Evolutionary conservation across 129 eudicot species (phyloP).

Genomic region (Flaveria sonorensis): DNA sequence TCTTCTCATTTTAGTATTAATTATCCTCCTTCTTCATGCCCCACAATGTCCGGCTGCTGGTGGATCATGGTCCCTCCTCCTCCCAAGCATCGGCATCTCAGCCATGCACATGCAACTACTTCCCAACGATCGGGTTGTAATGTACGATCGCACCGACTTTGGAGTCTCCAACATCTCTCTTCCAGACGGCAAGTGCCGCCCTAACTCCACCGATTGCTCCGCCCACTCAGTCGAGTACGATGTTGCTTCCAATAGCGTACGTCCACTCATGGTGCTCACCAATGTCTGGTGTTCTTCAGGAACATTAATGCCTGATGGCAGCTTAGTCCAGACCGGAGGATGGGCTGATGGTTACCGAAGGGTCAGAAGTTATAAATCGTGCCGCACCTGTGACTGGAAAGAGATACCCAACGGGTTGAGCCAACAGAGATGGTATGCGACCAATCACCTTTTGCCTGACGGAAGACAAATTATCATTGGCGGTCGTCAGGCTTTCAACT

Average conservation of each 20-base stretch:
- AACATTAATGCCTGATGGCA: conserved; percentile 55
- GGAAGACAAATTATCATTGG: conserved; percentile 70
- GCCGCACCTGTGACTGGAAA: conserved; percentile 63
- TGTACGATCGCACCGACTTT: conserved; percentile 72
- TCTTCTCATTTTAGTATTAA: not conserved
- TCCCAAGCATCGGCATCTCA: conserved; percentile 50
- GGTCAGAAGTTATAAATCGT: conserved; percentile 44
- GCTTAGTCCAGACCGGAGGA: conserved; percentile 70
- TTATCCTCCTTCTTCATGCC: not conserved
- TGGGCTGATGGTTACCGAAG: conserved; percentile 63
- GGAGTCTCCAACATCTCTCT: conserved; percentile 72
- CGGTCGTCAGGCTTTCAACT: conserved; percentile 60
- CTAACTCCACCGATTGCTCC: conserved; percentile 63
- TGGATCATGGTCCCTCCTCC: conserved; percentile 58
- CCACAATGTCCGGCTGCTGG: conserved; percentile 29
- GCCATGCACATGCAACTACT: conserved; percentile 95
- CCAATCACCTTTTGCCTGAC: conserved; percentile 66
- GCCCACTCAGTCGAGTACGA: conserved; percentile 82
- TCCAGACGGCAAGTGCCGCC: conserved; percentile 52
- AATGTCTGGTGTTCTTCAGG: conserved; percentile 91
- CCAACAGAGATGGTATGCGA: conserved; percentile 70
- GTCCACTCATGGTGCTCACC: conserved; percentile 67
- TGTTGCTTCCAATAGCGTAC: conserved; percentile 44
- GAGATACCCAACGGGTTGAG: conserved; percentile 41
- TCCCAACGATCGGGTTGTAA: conserved; percentile 56